Evolutionary conservation across 2,329 filamentous ascomycete genomes (phyloP).

Genomic region (Thielaviopsis populi): DNA sequence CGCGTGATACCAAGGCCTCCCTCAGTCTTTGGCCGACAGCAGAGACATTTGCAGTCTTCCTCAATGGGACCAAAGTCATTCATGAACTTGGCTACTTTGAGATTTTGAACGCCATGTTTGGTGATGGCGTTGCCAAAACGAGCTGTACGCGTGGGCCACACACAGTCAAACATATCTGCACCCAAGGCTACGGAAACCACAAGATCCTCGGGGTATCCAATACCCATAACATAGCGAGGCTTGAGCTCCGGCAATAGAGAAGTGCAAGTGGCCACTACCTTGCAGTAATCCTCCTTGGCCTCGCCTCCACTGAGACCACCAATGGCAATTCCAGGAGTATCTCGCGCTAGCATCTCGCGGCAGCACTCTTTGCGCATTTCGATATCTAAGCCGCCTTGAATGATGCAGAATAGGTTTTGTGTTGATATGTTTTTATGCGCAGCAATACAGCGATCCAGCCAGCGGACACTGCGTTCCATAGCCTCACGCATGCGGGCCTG

Average conservation of each 20-base stretch:
- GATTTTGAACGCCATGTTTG: slow-evolving; percentile 62
- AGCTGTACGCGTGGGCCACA: slow-evolving; percentile 93
- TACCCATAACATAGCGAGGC: slow-evolving; percentile 98
- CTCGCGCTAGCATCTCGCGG: slow-evolving; percentile 68
- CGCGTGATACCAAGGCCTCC: slow-evolving; percentile 69
- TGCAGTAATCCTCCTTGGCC: slow-evolving; percentile 83
- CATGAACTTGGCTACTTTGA: slow-evolving; percentile 61
- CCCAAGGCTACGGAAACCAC: slow-evolving; percentile 86
- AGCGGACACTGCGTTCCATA: slow-evolving; percentile 85
- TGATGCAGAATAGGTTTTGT: slow-evolving; percentile 97
- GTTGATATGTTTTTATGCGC: slow-evolving; percentile 69
- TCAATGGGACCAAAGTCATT: slow-evolving; percentile 75
- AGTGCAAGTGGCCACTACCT: slow-evolving; percentile 78
- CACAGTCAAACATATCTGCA: slow-evolving; percentile 99
- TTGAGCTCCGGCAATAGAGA: slow-evolving; percentile 72
- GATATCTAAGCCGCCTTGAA: slow-evolving; percentile 85
- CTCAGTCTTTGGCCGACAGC: slow-evolving; percentile 51
- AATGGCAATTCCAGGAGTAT: slow-evolving; percentile 93
- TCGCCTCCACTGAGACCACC: slow-evolving; percentile 90
- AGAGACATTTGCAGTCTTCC: slow-evolving; percentile 63
- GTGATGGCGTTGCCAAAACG: slow-evolving; percentile 93
- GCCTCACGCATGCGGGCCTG: slow-evolving; percentile 76
- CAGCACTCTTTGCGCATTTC: slow-evolving; percentile 76
- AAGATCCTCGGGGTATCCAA: slow-evolving; percentile 91
- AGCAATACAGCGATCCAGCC: slow-evolving; percentile 88